Percentiles rank a stretch among this genome's conserved stretches.
Conservation (phyloP, 2,329 filamentous ascomycete species). For the Ploettnerulaceae sp. region DNA sequence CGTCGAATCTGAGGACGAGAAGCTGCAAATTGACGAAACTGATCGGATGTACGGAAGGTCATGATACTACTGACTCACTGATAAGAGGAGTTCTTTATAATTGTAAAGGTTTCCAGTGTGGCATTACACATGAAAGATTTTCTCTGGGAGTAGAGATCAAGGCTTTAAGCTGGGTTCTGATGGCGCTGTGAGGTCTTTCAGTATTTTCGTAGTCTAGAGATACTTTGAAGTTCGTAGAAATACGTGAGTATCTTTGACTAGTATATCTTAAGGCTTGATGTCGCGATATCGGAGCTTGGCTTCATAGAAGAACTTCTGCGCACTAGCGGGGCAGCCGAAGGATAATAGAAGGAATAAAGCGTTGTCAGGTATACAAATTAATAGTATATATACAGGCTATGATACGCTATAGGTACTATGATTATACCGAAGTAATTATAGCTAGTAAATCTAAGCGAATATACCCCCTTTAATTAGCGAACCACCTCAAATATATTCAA, state of each 20-base stretch:
- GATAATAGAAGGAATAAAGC: slow-evolving; percentile 21
- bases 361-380: slow-evolving; percentile 4
- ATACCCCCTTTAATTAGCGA: no score
- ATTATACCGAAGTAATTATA: slow-evolving; percentile 17
- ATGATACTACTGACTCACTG: slow-evolving; percentile 14
- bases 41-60: slow-evolving; percentile 18
- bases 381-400: slow-evolving; percentile 18
- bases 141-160: slow-evolving; percentile 14
- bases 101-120: slow-evolving; percentile 4
- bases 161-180: slow-evolving; percentile 10
- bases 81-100: slow-evolving; percentile 19
- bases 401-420: slow-evolving; percentile 28
- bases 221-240: slow-evolving; percentile 24
- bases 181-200: slow-evolving; percentile 10
- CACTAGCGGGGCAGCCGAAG: slow-evolving; percentile 27
- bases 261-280: slow-evolving; percentile 11
- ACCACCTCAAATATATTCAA: no score
- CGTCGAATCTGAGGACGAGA: slow-evolving; percentile 13
- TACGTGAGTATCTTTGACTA: slow-evolving; percentile 10
- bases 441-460: no score
- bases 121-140: slow-evolving; percentile 1
- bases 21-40: slow-evolving; percentile 12
- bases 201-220: slow-evolving; percentile 25
- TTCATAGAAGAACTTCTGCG: slow-evolving; percentile 19
- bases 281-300: slow-evolving; percentile 12